Base-by-base conservation (phyloP, 2,329 filamentous ascomycete genomes). In the Didymella exigua region DNA sequence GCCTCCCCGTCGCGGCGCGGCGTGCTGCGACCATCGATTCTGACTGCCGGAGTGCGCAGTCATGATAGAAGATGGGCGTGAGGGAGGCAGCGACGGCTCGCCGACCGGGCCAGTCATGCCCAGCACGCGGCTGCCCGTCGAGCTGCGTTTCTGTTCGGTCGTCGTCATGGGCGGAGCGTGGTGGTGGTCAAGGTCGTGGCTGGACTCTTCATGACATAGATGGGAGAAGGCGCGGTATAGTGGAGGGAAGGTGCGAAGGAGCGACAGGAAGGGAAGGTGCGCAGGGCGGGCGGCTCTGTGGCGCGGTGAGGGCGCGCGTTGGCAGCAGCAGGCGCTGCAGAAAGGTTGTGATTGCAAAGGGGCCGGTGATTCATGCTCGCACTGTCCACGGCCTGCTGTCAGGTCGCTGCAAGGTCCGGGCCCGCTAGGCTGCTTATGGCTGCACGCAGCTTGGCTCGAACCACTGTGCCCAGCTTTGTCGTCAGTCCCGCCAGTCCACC, bases 1-100 rank as follows among this genome's bases (percentile, higher is more conserved):
- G 55, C 67, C 65, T 41, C 52, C 60, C 45, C 83, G 84, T 54
- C 87, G 83, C 48, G 87, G 81, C 18, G 82, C 79, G 29, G 86
- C 81, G 75, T 60, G 61, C 60, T 83, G 82, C 52, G 82, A 81
- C 80, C 84, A 84, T 62, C 77, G 76, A 60, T 76, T 76, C 53
- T 79, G 77, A 51, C 70, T 74, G 47, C 69, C 66, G 21, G 73
- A 75, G 37, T 69, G 69, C 18, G 67, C 70, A 18, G 75, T 75
- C n/a, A 71, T 67, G 40, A 75, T 75, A 33, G 77, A 77, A 21
- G 73, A 75, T 9, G 79, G 79, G 24, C 79, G 74, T 43, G 78
- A 78, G 1, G 79, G 79, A 33, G 79, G 79, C 54, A 81, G 73
- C 33, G 77, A 79, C 31, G 78, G 67, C 62, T 81, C 79, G 45